phyloP scores from a whole-genome alignment of 2,329 filamentous ascomycete species.

The Cadophora luteo-olivacea region DNA sequence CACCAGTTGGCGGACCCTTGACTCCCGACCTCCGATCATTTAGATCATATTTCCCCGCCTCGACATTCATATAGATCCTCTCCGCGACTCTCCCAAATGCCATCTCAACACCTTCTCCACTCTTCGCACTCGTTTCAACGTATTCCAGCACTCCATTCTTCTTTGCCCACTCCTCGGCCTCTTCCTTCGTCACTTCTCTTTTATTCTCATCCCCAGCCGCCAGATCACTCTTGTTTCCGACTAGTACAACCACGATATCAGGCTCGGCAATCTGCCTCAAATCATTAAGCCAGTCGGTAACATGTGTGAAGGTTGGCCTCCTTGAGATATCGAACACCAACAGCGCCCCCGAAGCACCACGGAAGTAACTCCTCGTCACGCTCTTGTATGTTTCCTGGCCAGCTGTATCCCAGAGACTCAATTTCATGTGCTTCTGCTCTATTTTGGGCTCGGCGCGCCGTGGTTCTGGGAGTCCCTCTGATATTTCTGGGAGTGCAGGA shows the following conservation, averaged over 20 bases:
- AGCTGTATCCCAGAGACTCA: conserved; percentile 93
- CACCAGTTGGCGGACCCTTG: conserved; percentile 69
- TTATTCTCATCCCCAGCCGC: conserved; percentile 63
- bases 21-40: conserved; percentile 93
- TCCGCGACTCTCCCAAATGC: conserved; percentile 94
- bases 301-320: conserved; percentile 83
- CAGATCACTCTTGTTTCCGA: conserved; percentile 94
- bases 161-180: conserved; percentile 89
- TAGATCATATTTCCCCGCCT: conserved; percentile 87
- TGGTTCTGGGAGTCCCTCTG: conserved; percentile 60
- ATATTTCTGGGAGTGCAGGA: conserved; percentile 38
- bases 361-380: conserved; percentile 84
- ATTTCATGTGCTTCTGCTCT: conserved; percentile 83
- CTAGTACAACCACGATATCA: conserved; percentile 91
- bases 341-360: conserved; percentile 72
- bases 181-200: conserved; percentile 79
- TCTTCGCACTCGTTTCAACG: conserved; percentile 96
- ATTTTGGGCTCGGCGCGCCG: conserved; percentile 46
- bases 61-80: conserved; percentile 95
- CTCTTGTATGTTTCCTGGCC: conserved; percentile 98
- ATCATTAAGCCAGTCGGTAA: conserved; percentile 93
- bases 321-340: conserved; percentile 96
- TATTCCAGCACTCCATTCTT: conserved; percentile 89
- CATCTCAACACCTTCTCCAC: conserved; percentile 89
- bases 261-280: conserved; percentile 94